Evolutionary conservation across 192 early-diverging fungal genomes (phyloP), one percentile per base, ranked within the genome.

Genomic region (Gryganskiella cystojenkinii): DNA sequence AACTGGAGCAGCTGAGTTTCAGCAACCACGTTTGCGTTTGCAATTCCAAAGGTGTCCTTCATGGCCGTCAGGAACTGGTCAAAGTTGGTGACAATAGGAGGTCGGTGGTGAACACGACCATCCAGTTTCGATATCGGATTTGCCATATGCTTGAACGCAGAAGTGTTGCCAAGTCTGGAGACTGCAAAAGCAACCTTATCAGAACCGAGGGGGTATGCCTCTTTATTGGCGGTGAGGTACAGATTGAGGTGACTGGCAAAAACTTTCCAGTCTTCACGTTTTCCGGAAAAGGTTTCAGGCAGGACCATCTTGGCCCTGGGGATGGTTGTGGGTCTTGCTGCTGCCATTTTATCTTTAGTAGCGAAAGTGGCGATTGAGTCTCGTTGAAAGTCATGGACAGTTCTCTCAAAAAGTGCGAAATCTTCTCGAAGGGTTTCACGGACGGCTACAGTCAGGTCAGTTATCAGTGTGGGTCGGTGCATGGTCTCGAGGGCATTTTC

Each of bases 221-320:
- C 2, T 3, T 4, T 50, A 17, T 34, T 4, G 37, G 31, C 37
- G n/a, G 24, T 10, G 35, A 52, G 30, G n/a, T n/a, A 64, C 11
- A 64, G 24, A 3, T 28, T 20, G 7, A 64, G 24, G 0, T 54
- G 62, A 3, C 28, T 22, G 19, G 19, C 24, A 25, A 64, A 64
- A 14, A 33, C 51, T 22, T 64, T 64, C 62, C 62, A 64, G 24
- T 64, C 62, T 53, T 64, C 62, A 2, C 62, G 50, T 43, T 64
- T 64, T 7, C 62, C 62, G 6, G 62, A 64, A 47, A 64, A 64
- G 6, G 13, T 2, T 0, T 15, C 14, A 11, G 62, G 62, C 5
- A 33, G 10, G 4, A 17, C 47, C 17, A 43, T 2, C 25, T 54
- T 64, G 35, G 50, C 17, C 6, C 22, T 62, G 24, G 30, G 0